A percentile compares a stretch with the other conserved stretches of the same genome.
Conservation (phyloP, 768 basidiomycete species). For the Lactarius trivialis region DNA sequence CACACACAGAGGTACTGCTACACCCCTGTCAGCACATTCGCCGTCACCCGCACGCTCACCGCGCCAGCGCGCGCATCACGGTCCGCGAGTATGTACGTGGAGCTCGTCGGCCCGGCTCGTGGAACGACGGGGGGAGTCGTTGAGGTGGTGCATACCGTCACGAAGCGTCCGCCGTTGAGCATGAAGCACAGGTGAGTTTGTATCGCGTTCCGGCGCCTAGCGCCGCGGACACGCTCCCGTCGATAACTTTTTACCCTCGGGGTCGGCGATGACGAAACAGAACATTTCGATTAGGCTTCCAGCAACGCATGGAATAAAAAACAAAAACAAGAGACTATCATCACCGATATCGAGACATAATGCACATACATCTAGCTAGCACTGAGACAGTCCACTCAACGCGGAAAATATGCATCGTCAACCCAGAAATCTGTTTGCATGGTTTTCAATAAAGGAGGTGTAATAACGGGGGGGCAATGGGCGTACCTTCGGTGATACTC, state of each 20-base stretch:
- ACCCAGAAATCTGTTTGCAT: slow-evolving; percentile 38
- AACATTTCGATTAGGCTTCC: not conserved
- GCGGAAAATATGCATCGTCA: slow-evolving; percentile 39
- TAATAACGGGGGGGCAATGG: not conserved
- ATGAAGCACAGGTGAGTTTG: not conserved
- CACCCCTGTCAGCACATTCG: too few relatives aligned
- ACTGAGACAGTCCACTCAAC: not conserved
- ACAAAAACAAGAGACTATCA: not conserved
- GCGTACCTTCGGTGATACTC: slow-evolving; percentile 81
- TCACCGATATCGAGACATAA: not conserved
- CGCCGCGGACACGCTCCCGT: not conserved
- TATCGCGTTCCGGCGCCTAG: not conserved
- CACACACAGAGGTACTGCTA: too few relatives aligned
- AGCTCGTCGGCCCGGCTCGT: slow-evolving; percentile 10
- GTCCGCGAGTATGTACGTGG: slow-evolving; percentile 24
- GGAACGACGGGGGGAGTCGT: slow-evolving; percentile 23
- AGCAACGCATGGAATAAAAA: not conserved
- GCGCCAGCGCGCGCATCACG: slow-evolving; percentile 9
- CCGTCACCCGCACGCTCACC: too few relatives aligned
- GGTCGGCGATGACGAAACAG: not conserved
- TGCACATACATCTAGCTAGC: not conserved
- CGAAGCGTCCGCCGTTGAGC: not conserved
- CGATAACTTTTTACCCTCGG: not conserved
- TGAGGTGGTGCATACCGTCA: slow-evolving; percentile 27
- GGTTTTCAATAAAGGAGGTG: not conserved